Evolutionary conservation across 495 filamentous ascomycete species (phyloP).

Genomic region (Hypoxylon lenormandii): DNA sequence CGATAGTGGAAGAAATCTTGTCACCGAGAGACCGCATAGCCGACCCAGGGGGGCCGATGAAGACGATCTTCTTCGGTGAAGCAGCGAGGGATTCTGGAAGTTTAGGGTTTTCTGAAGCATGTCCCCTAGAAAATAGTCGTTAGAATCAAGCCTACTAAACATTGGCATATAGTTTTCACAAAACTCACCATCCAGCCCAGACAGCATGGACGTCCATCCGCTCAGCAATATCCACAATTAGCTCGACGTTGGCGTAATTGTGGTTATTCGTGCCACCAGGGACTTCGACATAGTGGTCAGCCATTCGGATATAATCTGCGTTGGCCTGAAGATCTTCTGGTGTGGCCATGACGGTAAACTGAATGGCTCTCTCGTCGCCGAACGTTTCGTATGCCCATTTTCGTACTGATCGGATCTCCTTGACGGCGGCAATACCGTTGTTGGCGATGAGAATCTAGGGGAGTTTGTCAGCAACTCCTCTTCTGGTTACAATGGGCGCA

Average conservation of each 20-base stretch:
- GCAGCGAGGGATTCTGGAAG: slow-evolving; percentile 94
- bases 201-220: slow-evolving; percentile 98
- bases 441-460: slow-evolving; percentile 95
- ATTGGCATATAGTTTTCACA: slow-evolving; percentile 14
- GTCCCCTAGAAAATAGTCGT: slow-evolving; percentile 72
- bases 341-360: slow-evolving; percentile 99
- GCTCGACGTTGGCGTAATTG: slow-evolving; percentile 99
- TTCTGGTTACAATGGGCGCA: background rate
- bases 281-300: slow-evolving; percentile 98
- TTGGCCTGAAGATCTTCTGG: slow-evolving; percentile 98
- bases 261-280: slow-evolving; percentile 99
- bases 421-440: slow-evolving; percentile 99
- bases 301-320: slow-evolving; percentile 99
- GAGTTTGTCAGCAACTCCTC: slow-evolving; percentile 12
- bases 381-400: slow-evolving; percentile 99
- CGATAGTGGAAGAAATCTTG: slow-evolving; percentile 99
- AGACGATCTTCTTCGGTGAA: slow-evolving; percentile 97
- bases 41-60: slow-evolving; percentile 96
- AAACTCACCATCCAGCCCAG: slow-evolving; percentile 93
- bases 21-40: slow-evolving; percentile 99
- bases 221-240: slow-evolving; percentile 99
- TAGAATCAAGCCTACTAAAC: slow-evolving; percentile 11
- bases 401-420: slow-evolving; percentile 96
- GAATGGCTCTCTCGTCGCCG: slow-evolving; percentile 96
- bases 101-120: slow-evolving; percentile 98